A percentile compares a stretch with the other conserved stretches of the same genome.
These are phyloP conservation scores for Penicillium aurantiogriseum DNA, from an alignment of 2,329 filamentous ascomycete species.

Conservation along the genomic window DNA sequence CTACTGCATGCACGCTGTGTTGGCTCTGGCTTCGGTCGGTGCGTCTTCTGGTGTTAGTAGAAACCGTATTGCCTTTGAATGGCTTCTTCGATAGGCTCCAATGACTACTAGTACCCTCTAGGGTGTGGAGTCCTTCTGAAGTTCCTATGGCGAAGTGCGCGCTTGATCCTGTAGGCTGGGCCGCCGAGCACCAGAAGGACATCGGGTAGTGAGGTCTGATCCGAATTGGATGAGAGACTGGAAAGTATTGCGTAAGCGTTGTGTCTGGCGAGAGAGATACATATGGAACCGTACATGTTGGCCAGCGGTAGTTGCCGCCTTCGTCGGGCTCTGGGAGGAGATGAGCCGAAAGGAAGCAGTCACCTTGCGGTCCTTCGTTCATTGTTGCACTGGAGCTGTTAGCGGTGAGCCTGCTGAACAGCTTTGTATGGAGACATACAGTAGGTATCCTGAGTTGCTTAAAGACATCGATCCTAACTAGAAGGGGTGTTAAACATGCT, in stretches of 20 bases:
- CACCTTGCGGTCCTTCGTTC: constrained; percentile 36
- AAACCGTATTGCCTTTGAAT: background rate
- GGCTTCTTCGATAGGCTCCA: constrained; percentile 33
- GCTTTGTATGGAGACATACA: constrained; percentile 24
- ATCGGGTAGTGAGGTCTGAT: constrained; percentile 23
- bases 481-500: constrained; percentile 1
- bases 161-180: constrained; percentile 31
- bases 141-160: constrained; percentile 40
- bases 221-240: constrained; percentile 30
- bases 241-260: background rate
- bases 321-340: constrained; percentile 35
- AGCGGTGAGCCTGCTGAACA: constrained; percentile 7
- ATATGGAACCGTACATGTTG: constrained; percentile 25
- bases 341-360: constrained; percentile 33
- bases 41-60: background rate
- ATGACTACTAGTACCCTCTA: constrained; percentile 29
- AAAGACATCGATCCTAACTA: constrained; percentile 40
- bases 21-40: background rate
- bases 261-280: background rate
- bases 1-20: constrained; percentile 33
- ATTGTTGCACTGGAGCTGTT: constrained; percentile 34
- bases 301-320: constrained; percentile 34
- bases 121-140: constrained; percentile 36
- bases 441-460: constrained; percentile 35
- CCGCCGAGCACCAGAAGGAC: constrained; percentile 39